Evolutionary conservation across 805 yeast species (phyloP).

Genomic region (Candida krabiensis): DNA sequence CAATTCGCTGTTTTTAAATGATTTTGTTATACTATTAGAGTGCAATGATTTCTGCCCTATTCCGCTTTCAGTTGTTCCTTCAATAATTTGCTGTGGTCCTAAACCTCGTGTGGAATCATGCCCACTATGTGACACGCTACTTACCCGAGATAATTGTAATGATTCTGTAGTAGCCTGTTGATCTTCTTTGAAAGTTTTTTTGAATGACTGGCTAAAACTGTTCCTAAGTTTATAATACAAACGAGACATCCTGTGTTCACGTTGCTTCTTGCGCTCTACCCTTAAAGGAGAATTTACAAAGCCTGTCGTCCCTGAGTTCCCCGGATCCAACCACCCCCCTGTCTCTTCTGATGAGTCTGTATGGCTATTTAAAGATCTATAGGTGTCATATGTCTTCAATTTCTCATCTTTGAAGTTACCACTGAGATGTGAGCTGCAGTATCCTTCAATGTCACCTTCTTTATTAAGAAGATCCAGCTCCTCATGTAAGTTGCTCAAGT

Average conservation of each 20-base stretch:
- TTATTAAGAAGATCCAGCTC: conserved; percentile 11
- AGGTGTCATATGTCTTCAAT: neutral
- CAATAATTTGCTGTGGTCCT: too few relatives aligned
- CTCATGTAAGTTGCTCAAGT: conserved; percentile 10
- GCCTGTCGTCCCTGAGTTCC: neutral
- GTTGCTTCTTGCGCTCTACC: neutral
- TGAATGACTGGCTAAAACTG: conserved; percentile 14
- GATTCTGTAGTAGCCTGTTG: too few relatives aligned
- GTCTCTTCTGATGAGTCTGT: conserved; percentile 1
- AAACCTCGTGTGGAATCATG: too few relatives aligned
- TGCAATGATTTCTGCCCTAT: conserved; percentile 1
- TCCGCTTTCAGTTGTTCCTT: too few relatives aligned
- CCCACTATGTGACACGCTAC: too few relatives aligned
- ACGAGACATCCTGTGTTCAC: conserved; percentile 17
- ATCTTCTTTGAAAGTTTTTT: conserved; percentile 8
- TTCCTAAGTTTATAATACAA: conserved; percentile 18
- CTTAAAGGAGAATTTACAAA: neutral
- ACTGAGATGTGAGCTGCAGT: too few relatives aligned
- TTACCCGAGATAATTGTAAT: too few relatives aligned
- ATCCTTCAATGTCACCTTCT: conserved; percentile 1
- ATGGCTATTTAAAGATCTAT: neutral
- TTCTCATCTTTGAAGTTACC: too few relatives aligned
- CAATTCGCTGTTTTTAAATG: neutral
- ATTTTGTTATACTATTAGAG: too few relatives aligned
- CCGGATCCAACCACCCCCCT: too few relatives aligned